Evolutionary conservation across 2,329 filamentous ascomycete species (phyloP), one percentile per base, ranked within the genome.

Genomic region (Diaporthe ilicicola): DNA sequence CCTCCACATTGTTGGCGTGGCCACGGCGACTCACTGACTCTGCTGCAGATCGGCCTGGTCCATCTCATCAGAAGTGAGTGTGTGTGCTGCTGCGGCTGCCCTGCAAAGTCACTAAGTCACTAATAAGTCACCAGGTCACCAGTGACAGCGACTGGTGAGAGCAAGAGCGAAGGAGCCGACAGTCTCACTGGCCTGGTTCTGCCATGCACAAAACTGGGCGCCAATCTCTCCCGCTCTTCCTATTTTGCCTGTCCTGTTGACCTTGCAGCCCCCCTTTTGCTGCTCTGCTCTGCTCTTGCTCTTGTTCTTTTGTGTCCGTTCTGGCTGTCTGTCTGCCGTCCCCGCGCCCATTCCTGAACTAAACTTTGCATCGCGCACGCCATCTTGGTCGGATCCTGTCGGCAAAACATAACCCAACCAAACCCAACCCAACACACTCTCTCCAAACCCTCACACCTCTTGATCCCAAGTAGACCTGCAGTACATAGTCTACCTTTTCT

Each of bases 181-280:
- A 44, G 48, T 67, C 64, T 67, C 51, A 67, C 51, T 64, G 59
- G 59, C 42, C 56, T 62, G 42, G 42, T 19, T 44, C 59, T 50
- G 42, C 59, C 59, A 64, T 64, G 59, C 59, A 68, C 53, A 68
- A 68, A 68, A 68, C 53, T 59, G 66, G 66, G 53, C 53, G 66
- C 66, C 55, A 68, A 59, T 59, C 53, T 68, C 53, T 68, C 54
- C 32, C 53, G 3, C 34, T 39, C 44, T 68, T 55, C 53, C 51
- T 15, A 34, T 59, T 59, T 50, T 59, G 65, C 53, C 32, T 32
- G 51, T 67, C 34, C 51, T 7, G 44, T 56, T 44, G 42, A 67
- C 51, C 65, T 67, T 34, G 53, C 53, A 56, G 65, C 65, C 54
- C 66, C 66, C 66, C 29, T 50, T 59, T 68, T 32, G 22, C 44